Evolutionary conservation across 2,329 filamentous ascomycete genomes (phyloP).

Genomic region (Emergomyces orientalis): DNA sequence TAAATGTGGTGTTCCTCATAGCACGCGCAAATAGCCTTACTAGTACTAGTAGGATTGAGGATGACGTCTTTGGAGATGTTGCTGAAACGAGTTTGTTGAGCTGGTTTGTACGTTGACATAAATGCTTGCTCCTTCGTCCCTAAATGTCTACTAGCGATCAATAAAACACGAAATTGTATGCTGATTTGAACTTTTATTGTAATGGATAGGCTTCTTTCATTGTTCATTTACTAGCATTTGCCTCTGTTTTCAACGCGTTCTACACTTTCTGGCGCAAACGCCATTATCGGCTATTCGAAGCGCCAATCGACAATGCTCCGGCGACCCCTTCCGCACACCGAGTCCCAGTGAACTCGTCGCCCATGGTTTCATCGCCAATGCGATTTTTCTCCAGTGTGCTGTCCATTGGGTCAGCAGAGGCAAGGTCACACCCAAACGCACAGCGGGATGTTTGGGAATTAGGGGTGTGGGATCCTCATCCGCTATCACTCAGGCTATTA

Average conservation of each 20-base stretch:
- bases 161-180: constrained; percentile 9
- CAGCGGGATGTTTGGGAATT: constrained; percentile 90
- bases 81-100: constrained; percentile 55
- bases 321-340: constrained; percentile 78
- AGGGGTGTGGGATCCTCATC: constrained; percentile 84
- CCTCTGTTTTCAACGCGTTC: constrained; percentile 66
- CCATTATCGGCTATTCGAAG: constrained; percentile 85
- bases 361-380: constrained; percentile 66
- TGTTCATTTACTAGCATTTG: constrained; percentile 57
- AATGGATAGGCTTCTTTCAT: constrained; percentile 53
- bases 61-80: constrained; percentile 79
- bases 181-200: constrained; percentile 11
- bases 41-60: constrained; percentile 43
- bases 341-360: constrained; percentile 79
- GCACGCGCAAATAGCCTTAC: constrained; percentile 66
- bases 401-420: constrained; percentile 61
- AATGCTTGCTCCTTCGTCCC: neutral
- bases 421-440: constrained; percentile 66
- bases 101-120: constrained; percentile 47
- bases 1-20: constrained; percentile 74
- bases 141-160: neutral
- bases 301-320: constrained; percentile 64
- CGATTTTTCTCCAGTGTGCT: constrained; percentile 62
- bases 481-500: constrained; percentile 70
- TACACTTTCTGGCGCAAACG: constrained; percentile 75